Conservation (phyloP, 257 asterid genomes). For the Solanum piurae region DNA sequence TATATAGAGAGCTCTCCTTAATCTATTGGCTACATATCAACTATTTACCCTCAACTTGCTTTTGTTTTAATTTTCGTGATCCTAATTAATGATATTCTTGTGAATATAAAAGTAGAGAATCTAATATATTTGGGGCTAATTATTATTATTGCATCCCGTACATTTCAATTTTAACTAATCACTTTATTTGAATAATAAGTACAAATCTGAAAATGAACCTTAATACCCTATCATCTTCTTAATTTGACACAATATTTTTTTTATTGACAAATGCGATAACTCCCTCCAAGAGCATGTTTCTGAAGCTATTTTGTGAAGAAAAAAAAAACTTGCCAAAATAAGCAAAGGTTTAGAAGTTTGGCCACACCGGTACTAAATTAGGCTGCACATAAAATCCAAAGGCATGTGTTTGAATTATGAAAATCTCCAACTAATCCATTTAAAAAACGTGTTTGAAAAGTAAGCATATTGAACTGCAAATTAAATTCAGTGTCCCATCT, state of each 20-base stretch:
- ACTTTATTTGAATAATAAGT: not conserved
- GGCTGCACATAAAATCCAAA: too few species aligned
- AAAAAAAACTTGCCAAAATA: too few species aligned
- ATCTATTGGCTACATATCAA: not conserved
- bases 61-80: not conserved
- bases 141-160: not conserved
- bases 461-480: not conserved
- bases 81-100: not conserved
- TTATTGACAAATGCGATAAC: not conserved
- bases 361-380: not conserved
- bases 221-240: too few species aligned
- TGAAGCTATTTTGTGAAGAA: not conserved
- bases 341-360: not conserved
- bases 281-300: too few species aligned
- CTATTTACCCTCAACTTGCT: not conserved
- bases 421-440: not conserved
- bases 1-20: not conserved
- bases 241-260: too few species aligned
- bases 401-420: not conserved
- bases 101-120: too few species aligned
- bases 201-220: not conserved
- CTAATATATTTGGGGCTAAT: too few species aligned
- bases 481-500: too few species aligned
- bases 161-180: not conserved
- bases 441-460: not conserved